Evolutionary conservation across 140 eudicot genomes (phyloP).

Genomic region (Erigeron philadelphicus): DNA sequence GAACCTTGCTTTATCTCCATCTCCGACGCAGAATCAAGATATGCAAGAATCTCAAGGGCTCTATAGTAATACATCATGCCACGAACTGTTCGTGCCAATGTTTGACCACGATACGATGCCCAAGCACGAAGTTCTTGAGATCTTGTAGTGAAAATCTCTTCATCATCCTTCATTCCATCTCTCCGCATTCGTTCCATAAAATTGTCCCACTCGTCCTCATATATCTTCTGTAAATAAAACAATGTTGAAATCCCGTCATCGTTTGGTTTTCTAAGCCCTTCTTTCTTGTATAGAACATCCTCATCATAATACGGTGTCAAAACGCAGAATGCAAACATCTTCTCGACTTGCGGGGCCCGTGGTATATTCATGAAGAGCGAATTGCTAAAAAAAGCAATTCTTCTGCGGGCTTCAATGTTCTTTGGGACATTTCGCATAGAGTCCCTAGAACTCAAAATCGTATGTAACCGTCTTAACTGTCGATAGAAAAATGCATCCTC

Average conservation of each 20-base stretch:
- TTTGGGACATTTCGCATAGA: constrained; percentile 72
- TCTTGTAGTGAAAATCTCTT: constrained; percentile 53
- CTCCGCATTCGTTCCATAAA: constrained; percentile 75
- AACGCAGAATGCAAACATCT: constrained; percentile 88
- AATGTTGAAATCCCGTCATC: constrained; percentile 86
- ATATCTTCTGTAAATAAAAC: constrained; percentile 79
- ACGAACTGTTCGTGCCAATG: constrained; percentile 83
- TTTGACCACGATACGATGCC: constrained; percentile 95
- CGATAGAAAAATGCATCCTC: constrained; percentile 54
- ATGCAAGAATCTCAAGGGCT: constrained; percentile 83
- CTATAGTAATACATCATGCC: constrained; percentile 95
- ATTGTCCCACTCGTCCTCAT: constrained; percentile 82
- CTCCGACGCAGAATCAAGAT: constrained; percentile 81
- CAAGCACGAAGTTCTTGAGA: constrained; percentile 69
- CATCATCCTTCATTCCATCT: constrained; percentile 69
- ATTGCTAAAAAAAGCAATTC: constrained; percentile 79
- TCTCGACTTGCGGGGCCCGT: constrained; percentile 91
- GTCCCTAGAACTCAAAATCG: constrained; percentile 72
- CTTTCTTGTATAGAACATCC: constrained; percentile 69
- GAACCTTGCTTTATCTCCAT: constrained; percentile 64
- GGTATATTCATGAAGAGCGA: constrained; percentile 94
- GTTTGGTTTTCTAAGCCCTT: constrained; percentile 56
- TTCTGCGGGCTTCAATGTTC: constrained; percentile 69
- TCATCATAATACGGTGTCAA: constrained; percentile 91
- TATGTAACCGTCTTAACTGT: constrained; percentile 63